Base-by-base conservation (phyloP, 345 rosid species). In the Rhizophora apiculata region DNA sequence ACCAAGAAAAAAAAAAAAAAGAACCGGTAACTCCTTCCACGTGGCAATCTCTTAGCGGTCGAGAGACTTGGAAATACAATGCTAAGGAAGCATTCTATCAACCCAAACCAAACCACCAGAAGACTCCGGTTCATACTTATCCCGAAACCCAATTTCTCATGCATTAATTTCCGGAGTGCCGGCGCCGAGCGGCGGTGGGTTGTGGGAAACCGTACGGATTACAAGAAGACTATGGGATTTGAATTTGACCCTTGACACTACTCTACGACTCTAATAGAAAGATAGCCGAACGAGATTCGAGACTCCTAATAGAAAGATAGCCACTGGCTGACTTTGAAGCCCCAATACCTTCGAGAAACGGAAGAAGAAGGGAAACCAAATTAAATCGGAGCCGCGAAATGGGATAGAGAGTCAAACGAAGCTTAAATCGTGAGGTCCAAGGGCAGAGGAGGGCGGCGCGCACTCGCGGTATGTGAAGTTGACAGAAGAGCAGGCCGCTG, bases 381-480 rank as follows among this genome's bases (percentile, higher is more conserved):
- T 43, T 34, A 7, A 34, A 8, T 34, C 18, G 15, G 49, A 43
- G 49, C 49, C 5, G 19, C 15, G 4, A 43, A 43, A 2, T 43
- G 3, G 1, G 4, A 2, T 34, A 34, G 15, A 0, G 4, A 39
- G 46, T 43, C 49, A 18, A 43, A 13, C 49, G 49, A 43, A 15
- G 49, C 19, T 11, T 15, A 43, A 43, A 43, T 43, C 19, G 68
- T 11, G 64, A 56, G 73, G 68, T 71, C 68, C 81, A 82, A 93
- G 89, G 98, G 88, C 96, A 62, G 98, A 88, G 10, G 96, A 86
- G 43, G 82, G 82, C 48, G 84, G 82, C 48, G 84, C 77, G 13
- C 77, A 85, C 55, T 89, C 97, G 59, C 74, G 84, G 19, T 94
- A 94, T 67, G 98, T 94, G 63, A 94, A 94, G 82, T 63, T 94